Evolutionary conservation across 2,329 filamentous ascomycete genomes (phyloP).

Genomic region (Setomelanomma holmii): DNA sequence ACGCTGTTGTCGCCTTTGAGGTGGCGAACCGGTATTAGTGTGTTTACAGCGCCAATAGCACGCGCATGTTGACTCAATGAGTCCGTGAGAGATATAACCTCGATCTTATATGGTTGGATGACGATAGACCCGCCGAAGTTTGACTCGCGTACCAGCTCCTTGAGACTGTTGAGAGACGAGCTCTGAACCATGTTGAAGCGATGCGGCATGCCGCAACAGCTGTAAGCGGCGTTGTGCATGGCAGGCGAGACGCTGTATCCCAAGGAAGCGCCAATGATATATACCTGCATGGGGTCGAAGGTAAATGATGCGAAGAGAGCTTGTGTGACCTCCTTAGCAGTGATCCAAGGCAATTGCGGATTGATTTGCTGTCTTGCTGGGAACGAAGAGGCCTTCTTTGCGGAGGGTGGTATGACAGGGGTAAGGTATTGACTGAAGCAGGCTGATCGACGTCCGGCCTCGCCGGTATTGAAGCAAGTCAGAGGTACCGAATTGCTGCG

Average conservation of each 20-base stretch:
- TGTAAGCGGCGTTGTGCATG: constrained; percentile 77
- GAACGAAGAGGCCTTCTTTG: constrained; percentile 44
- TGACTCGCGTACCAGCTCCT: constrained; percentile 68
- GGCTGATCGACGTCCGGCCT: constrained; percentile 67
- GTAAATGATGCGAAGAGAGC: constrained; percentile 72
- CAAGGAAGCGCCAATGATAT: constrained; percentile 76
- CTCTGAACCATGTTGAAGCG: constrained; percentile 71
- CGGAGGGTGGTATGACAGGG: constrained; percentile 61
- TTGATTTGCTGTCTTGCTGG: constrained; percentile 45
- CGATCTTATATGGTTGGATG: constrained; percentile 76
- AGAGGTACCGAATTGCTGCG: constrained; percentile 59
- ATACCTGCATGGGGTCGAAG: constrained; percentile 73
- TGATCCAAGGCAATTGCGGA: constrained; percentile 59
- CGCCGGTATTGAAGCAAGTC: constrained; percentile 70
- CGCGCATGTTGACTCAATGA: constrained; percentile 74
- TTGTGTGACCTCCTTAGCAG: constrained; percentile 67
- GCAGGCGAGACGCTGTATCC: constrained; percentile 76
- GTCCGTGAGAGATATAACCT: constrained; percentile 70
- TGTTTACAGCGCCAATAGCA: constrained; percentile 79
- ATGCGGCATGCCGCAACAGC: constrained; percentile 72
- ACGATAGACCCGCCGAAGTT: constrained; percentile 76
- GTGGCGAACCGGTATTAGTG: constrained; percentile 72
- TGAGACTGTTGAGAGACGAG: constrained; percentile 67
- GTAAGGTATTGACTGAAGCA: constrained; percentile 72
- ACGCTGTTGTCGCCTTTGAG: constrained; percentile 64